phyloP scores from a whole-genome alignment of 2,329 filamentous ascomycete species.

The Ustilaginoidea virens region DNA sequence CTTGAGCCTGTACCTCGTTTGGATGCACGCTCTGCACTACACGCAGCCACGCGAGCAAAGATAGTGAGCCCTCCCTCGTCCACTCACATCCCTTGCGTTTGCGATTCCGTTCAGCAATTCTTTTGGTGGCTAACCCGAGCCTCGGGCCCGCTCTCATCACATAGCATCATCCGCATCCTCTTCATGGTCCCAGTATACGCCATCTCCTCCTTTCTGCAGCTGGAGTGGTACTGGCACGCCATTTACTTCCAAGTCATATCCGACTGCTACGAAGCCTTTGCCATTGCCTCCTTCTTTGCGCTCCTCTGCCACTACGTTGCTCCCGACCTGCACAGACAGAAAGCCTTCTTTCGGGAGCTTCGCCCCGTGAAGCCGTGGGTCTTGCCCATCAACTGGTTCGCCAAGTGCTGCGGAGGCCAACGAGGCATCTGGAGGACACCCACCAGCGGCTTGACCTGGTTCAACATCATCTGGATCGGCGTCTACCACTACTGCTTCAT shows the following conservation, averaged over 20 bases:
- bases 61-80: constrained; percentile 26
- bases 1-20: constrained; percentile 40
- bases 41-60: constrained; percentile 44
- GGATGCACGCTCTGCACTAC: constrained; percentile 43
- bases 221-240: constrained; percentile 59
- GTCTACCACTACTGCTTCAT: constrained; percentile 81
- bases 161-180: constrained; percentile 70
- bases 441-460: constrained; percentile 72
- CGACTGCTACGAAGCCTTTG: constrained; percentile 81
- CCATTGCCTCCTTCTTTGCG: constrained; percentile 75
- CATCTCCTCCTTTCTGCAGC: constrained; percentile 56
- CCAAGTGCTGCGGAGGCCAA: constrained; percentile 54
- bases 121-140: too few species aligned
- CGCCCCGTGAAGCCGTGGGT: constrained; percentile 56
- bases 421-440: constrained; percentile 59
- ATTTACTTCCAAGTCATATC: constrained; percentile 71
- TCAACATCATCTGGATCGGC: constrained; percentile 72
- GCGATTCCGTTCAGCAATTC: too few species aligned
- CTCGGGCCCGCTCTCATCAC: too few species aligned
- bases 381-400: constrained; percentile 54
- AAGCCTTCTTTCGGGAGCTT: constrained; percentile 62
- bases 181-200: constrained; percentile 79
- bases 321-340: constrained; percentile 63
- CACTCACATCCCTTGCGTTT: constrained; percentile 67
- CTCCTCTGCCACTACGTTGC: constrained; percentile 70